Conservation (phyloP, 2,329 filamentous ascomycete species). For the Aspergillus brunneoviolaceus region DNA sequence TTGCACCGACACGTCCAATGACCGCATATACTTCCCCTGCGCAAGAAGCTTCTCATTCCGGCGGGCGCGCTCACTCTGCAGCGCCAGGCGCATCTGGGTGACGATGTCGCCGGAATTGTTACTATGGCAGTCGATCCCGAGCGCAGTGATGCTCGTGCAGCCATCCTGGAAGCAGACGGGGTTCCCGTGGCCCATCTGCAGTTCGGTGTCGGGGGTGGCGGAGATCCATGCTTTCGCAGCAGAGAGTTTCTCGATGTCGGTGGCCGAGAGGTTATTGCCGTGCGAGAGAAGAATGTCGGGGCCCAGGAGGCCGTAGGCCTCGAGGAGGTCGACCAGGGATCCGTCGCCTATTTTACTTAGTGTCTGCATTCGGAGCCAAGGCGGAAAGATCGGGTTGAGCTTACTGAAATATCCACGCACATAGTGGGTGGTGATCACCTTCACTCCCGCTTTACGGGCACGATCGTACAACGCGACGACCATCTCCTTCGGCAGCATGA, state of each 20-base stretch:
- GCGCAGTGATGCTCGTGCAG: constrained; percentile 18
- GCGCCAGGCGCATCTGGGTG: constrained; percentile 26
- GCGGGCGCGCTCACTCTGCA: constrained; percentile 25
- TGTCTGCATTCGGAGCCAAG: background rate
- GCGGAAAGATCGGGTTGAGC: background rate
- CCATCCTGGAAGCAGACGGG: constrained; percentile 25
- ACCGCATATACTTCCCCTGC: constrained; percentile 9
- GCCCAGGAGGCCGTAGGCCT: constrained; percentile 19
- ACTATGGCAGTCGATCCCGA: constrained; percentile 36
- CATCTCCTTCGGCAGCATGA: constrained; percentile 25
- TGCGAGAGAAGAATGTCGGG: constrained; percentile 26
- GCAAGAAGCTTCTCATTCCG: constrained; percentile 16
- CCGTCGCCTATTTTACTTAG: background rate
- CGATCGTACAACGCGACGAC: constrained; percentile 22
- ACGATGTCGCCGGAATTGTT: constrained; percentile 29
- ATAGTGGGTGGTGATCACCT: constrained; percentile 30
- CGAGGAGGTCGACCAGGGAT: constrained; percentile 17
- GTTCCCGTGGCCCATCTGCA: constrained; percentile 33
- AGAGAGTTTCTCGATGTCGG: constrained; percentile 22
- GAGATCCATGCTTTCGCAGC: constrained; percentile 22
- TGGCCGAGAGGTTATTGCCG: constrained; percentile 17
- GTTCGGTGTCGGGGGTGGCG: constrained; percentile 31
- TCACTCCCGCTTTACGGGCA: constrained; percentile 18
- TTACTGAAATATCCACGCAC: constrained; percentile 11
- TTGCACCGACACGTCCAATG: constrained; percentile 19